Evolutionary conservation across 2,329 filamentous ascomycete species (phyloP).

Genomic region (Orbilia javanica): DNA sequence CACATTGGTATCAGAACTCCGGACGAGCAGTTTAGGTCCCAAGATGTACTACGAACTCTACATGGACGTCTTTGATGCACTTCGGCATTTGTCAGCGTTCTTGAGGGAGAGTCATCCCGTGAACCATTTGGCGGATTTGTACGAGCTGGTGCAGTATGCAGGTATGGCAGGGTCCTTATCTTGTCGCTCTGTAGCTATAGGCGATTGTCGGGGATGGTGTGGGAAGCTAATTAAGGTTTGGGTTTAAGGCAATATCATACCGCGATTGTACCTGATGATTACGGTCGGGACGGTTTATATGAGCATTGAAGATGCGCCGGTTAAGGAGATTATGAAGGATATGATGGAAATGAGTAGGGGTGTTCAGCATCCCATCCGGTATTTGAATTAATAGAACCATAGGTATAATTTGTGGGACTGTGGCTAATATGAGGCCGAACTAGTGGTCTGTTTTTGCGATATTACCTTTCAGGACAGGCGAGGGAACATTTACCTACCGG

Average conservation of each 20-base stretch:
- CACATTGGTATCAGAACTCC: constrained; percentile 96
- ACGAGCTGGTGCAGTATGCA: constrained; percentile 63
- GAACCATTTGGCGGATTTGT: constrained; percentile 97
- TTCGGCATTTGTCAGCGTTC: constrained; percentile 95
- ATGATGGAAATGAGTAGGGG: constrained; percentile 99
- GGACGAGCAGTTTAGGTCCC: constrained; percentile 95
- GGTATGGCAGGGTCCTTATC: constrained; percentile 55
- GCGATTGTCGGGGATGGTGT: neutral
- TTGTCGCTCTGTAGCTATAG: neutral
- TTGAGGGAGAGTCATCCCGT: constrained; percentile 97
- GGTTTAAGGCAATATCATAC: constrained; percentile 87
- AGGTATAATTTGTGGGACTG: neutral
- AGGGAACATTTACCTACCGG: constrained; percentile 87
- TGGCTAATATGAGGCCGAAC: neutral
- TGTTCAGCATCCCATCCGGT: constrained; percentile 92
- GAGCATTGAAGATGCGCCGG: constrained; percentile 96
- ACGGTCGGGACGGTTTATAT: constrained; percentile 99
- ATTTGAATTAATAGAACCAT: neutral
- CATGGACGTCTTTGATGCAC: constrained; percentile 98
- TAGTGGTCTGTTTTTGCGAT: constrained; percentile 86
- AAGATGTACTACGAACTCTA: constrained; percentile 99
- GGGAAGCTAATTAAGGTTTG: constrained; percentile 14
- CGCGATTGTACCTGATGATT: constrained; percentile 97
- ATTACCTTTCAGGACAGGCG: constrained; percentile 95
- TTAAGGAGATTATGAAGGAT: constrained; percentile 99